phyloP scores from a whole-genome alignment of 768 basidiomycete genomes.

The Lactarius hatsudake region DNA sequence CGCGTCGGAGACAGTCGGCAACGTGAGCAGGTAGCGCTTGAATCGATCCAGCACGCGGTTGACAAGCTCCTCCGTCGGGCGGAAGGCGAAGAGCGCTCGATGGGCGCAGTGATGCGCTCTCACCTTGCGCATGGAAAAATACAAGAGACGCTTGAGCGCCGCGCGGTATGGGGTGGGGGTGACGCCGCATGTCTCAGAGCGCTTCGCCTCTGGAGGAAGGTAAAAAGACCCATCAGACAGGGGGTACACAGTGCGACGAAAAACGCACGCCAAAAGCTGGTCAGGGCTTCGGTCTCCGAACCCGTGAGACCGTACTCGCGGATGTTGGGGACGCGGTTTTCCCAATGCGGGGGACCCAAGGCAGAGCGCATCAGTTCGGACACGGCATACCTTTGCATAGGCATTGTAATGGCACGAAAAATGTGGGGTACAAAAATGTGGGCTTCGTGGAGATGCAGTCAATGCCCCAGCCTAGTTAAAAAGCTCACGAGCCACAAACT shows the following conservation, averaged over 20 bases:
- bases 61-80: conserved; percentile 1
- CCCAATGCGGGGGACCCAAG: conserved; percentile 1
- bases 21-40: not conserved
- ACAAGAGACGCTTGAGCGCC: not conserved
- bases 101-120: not conserved
- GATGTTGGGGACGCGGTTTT: not conserved
- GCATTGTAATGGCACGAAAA: not conserved
- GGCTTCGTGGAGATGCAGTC: not conserved
- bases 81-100: not conserved
- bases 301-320: conserved; percentile 1
- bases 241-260: not conserved
- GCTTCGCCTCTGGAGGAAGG: not conserved
- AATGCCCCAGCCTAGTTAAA: not conserved
- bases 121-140: conserved; percentile 2
- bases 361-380: not conserved
- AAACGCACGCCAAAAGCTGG: conserved; percentile 1
- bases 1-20: not conserved
- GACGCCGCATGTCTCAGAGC: not conserved
- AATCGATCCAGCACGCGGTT: not conserved
- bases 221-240: not conserved
- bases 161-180: too few species aligned
- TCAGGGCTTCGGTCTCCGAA: not conserved
- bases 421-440: not conserved
- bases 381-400: not conserved
- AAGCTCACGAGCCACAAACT: too few species aligned